Evolutionary conservation across 257 asterid genomes (phyloP).

Genomic region (Ajuga chamaepitys): DNA sequence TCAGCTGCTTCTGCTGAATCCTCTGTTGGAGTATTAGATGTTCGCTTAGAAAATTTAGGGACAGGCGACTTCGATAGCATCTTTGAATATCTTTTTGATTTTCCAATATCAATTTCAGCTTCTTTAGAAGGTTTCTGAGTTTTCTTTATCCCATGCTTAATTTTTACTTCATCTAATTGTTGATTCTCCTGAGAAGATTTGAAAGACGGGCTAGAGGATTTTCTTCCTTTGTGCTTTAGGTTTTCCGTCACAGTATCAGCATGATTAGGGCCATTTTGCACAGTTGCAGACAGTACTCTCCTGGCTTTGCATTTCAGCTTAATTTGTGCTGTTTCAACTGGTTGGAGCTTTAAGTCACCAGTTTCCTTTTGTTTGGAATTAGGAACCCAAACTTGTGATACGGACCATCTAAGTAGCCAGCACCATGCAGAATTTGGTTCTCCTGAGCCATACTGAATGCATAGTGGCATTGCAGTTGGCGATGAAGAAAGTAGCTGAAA

Average conservation of each 20-base stretch:
- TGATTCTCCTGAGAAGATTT: slow-evolving; percentile 21
- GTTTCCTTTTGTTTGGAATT: slow-evolving; percentile 13
- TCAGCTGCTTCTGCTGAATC: background rate
- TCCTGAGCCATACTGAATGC: slow-evolving; percentile 34
- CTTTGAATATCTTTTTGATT: background rate
- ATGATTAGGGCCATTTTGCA: slow-evolving; percentile 12
- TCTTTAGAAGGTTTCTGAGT: slow-evolving; percentile 14
- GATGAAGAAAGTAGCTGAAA: slow-evolving; percentile 45
- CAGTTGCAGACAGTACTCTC: slow-evolving; percentile 16
- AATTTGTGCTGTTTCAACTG: slow-evolving; percentile 17
- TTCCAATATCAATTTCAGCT: background rate
- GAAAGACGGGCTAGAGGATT: slow-evolving; percentile 16
- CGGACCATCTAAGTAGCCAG: slow-evolving; percentile 64
- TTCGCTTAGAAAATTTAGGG: background rate
- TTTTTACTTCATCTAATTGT: slow-evolving; percentile 28
- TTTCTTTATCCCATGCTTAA: slow-evolving; percentile 27
- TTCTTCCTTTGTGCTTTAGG: slow-evolving; percentile 24
- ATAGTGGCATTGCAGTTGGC: slow-evolving; percentile 34
- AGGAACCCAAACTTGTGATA: slow-evolving; percentile 33
- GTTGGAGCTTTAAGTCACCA: slow-evolving; percentile 11
- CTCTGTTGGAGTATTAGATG: background rate
- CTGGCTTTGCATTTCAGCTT: slow-evolving; percentile 19
- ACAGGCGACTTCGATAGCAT: background rate
- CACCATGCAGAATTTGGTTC: slow-evolving; percentile 49
- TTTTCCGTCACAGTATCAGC: slow-evolving; percentile 26